Base-by-base conservation (phyloP, 2,329 filamentous ascomycete species). In the Fusarium avenaceum region DNA sequence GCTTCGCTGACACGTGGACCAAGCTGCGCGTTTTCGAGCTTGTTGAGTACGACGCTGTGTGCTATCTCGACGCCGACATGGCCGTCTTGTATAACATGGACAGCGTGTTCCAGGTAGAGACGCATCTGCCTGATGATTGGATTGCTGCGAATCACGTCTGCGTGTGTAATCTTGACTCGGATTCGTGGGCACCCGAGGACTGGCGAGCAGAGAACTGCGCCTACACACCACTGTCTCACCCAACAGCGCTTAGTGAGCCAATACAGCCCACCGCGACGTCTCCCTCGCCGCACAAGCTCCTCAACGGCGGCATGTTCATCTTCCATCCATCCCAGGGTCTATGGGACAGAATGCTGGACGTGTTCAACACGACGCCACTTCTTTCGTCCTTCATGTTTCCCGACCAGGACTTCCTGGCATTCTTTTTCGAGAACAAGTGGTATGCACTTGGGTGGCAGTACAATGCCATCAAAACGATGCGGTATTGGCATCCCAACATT, bases 381-480 rank as follows among this genome's bases (percentile, higher is more conserved):
- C 57, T 72, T 3, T 54, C 68, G 0, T 48, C 57, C 0, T 72
- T 65, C n/a, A 58, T 67, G 58, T 72, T 72, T 14, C 69, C 68
- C 1, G 69, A 72, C 0, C 69, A 71, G 30, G 69, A 72, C 1
- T 72, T 72, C 0, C 11, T 72, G 1, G 68, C 69, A 0, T 49
- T 63, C 49, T 72, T 71, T 24, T 71, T 72, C 5, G 42, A 57
- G 10, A 50, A 54, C 6, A 69, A 54, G 42, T 72, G 69, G 69
- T 58, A 67, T 14, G 69, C 68, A 2, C 30, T 72, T 10, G 68
- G 69, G 7, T 72, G 69, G 69, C 68, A 72, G 47, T 72, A 67
- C 17, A 72, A 71, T 4, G 69, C 69, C 0, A 67, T 72, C 39
- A 72, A 72, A 46, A 72, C 69, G 3, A 72, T 72, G 69, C 52